Evolutionary conservation across 805 yeast species (phyloP).

Genomic region (Schwanniomyces yamadae): DNA sequence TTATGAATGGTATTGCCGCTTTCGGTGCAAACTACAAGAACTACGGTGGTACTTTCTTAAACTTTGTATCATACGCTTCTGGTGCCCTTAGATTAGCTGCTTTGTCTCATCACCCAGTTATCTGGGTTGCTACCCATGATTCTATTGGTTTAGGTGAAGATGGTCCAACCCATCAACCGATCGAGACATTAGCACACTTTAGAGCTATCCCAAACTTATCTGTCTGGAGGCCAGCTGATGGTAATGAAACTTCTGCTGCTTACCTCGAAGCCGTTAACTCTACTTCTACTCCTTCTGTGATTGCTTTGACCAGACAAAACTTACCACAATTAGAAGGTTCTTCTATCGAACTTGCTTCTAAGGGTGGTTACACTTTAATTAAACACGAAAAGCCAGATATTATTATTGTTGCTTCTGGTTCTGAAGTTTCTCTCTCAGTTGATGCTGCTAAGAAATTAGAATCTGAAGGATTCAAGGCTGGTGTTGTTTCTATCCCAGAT

Average conservation of each 20-base stretch:
- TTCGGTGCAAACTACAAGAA: slow-evolving; percentile 82
- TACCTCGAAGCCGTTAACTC: slow-evolving; percentile 64
- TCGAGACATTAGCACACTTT: slow-evolving; percentile 82
- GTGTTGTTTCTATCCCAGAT: slow-evolving; percentile 92
- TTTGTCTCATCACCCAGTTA: slow-evolving; percentile 76
- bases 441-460: slow-evolving; percentile 77
- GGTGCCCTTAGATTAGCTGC: slow-evolving; percentile 88
- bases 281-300: slow-evolving; percentile 64
- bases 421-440: slow-evolving; percentile 83
- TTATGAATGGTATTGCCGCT: slow-evolving; percentile 95
- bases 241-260: slow-evolving; percentile 86
- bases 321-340: slow-evolving; percentile 94
- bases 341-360: slow-evolving; percentile 81
- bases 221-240: slow-evolving; percentile 94
- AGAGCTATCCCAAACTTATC: slow-evolving; percentile 80
- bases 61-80: slow-evolving; percentile 81
- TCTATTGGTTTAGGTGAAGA: slow-evolving; percentile 91
- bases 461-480: slow-evolving; percentile 64
- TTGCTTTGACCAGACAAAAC: slow-evolving; percentile 84
- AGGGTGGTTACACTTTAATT: slow-evolving; percentile 88
- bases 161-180: slow-evolving; percentile 93
- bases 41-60: slow-evolving; percentile 97
- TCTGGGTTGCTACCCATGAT: slow-evolving; percentile 89
- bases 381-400: slow-evolving; percentile 59
- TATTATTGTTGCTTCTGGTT: slow-evolving; percentile 86